phyloP scores from a whole-genome alignment of 1,284 basidiomycete genomes.

The Singerocomus inundabilis region DNA sequence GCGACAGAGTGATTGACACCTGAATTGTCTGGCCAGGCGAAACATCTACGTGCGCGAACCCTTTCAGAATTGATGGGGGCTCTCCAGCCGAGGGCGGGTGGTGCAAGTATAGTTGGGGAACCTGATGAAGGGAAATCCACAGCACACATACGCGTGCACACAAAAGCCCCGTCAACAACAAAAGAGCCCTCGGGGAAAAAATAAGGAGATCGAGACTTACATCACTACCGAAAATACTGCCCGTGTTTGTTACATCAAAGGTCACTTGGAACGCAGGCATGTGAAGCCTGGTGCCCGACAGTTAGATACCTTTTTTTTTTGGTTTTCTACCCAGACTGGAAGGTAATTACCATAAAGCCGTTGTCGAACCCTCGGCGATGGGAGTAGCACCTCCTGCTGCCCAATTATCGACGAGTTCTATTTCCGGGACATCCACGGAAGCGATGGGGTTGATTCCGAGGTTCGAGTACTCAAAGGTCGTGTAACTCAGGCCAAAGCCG shows the following conservation, averaged over 20 bases:
- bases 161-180: too few relatives aligned
- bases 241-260: neutral
- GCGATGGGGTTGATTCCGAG: slow-evolving; percentile 30
- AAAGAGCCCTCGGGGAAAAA: too few relatives aligned
- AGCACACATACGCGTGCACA: too few relatives aligned
- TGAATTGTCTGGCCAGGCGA: neutral
- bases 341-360: slow-evolving; percentile 6
- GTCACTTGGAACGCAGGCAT: neutral
- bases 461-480: neutral
- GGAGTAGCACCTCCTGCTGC: slow-evolving; percentile 47
- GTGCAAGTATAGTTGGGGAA: neutral
- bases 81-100: neutral
- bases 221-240: neutral
- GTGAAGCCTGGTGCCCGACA: too few relatives aligned
- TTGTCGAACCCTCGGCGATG: neutral
- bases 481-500: neutral
- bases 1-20: neutral
- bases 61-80: neutral
- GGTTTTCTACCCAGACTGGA: neutral
- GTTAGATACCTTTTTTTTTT: too few relatives aligned
- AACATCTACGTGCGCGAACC: neutral
- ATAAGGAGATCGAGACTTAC: too few relatives aligned
- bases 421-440: slow-evolving; percentile 34
- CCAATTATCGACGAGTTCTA: slow-evolving; percentile 50
- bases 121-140: neutral